phyloP scores from a whole-genome alignment of 164 flowering plant genomes.

The Euptelea pleiosperma region DNA sequence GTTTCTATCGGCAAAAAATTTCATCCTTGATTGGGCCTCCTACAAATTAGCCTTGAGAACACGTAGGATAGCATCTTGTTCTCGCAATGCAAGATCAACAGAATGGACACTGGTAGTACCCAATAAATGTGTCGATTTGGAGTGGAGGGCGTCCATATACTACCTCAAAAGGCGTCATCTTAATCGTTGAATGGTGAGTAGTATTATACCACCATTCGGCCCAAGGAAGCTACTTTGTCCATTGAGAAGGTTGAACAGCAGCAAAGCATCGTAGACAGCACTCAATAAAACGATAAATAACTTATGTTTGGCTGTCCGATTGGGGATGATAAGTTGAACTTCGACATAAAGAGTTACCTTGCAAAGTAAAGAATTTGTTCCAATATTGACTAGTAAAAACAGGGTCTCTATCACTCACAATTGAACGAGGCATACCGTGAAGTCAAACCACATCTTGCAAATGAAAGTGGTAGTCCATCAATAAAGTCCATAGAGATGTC shows the following conservation, averaged over 20 bases:
- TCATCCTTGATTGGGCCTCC: background rate
- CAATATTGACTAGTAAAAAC: background rate
- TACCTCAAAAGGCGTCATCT: background rate
- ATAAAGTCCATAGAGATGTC: slow-evolving; percentile 2
- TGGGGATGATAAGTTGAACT: slow-evolving; percentile 6
- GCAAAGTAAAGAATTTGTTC: background rate
- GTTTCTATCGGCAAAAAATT: too few species aligned
- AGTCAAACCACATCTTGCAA: background rate
- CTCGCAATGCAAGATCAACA: background rate
- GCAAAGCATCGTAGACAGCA: slow-evolving; percentile 1
- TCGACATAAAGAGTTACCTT: background rate
- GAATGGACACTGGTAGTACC: background rate
- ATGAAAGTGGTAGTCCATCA: background rate
- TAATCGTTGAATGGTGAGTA: background rate
- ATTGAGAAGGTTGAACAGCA: background rate
- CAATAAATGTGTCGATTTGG: background rate
- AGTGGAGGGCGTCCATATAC: background rate
- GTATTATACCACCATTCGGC: slow-evolving; percentile 4
- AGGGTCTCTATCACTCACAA: background rate
- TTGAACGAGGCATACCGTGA: background rate
- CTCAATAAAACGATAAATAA: background rate
- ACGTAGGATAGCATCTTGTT: background rate
- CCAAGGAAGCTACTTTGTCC: background rate
- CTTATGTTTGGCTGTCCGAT: background rate
- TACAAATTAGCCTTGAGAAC: background rate